These are phyloP conservation scores for Plasmodium gaboni DNA, from an alignment of 169 alveolate species.

Conservation along the genomic window DNA sequence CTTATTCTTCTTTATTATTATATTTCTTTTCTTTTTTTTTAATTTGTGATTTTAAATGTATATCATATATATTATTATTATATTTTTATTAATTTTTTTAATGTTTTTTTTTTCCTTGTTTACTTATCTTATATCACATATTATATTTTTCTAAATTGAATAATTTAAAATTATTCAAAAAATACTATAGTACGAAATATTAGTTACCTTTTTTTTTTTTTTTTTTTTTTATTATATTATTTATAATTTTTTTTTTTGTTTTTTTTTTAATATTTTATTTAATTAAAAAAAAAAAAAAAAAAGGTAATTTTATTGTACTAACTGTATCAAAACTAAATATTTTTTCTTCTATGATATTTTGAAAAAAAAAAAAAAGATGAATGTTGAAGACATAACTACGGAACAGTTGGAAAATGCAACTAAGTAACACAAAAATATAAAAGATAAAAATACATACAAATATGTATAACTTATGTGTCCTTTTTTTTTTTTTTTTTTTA, in stretches of 20 bases:
- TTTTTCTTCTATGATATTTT: too few relatives aligned
- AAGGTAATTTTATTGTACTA: too few relatives aligned
- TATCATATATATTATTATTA: slow-evolving; percentile 33
- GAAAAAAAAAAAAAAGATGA: slow-evolving; percentile 38
- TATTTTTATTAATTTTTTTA: slow-evolving; percentile 29
- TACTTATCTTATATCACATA: slow-evolving; percentile 38
- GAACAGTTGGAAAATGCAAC: slow-evolving; percentile 69
- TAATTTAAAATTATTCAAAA: slow-evolving; percentile 22
- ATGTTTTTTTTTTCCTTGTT: slow-evolving; percentile 45
- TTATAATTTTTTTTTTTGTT: too few relatives aligned
- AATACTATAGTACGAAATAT: too few relatives aligned
- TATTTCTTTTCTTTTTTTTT: background rate
- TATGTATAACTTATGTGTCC: too few relatives aligned
- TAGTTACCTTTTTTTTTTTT: too few relatives aligned
- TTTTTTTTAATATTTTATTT: too few relatives aligned
- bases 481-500: slow-evolving; percentile 3
- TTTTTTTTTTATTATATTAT: too few relatives aligned
- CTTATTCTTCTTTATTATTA: background rate
- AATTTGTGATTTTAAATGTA: slow-evolving; percentile 19
- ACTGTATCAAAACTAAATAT: too few relatives aligned
- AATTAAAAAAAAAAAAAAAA: too few relatives aligned
- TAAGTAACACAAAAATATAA: slow-evolving; percentile 51
- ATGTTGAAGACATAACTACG: slow-evolving; percentile 64
- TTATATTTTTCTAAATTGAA: slow-evolving; percentile 39
- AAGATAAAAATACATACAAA: too few relatives aligned